Evolutionary conservation across 2,329 filamentous ascomycete genomes (phyloP).

Genomic region (Elsinoe ampelina): DNA sequence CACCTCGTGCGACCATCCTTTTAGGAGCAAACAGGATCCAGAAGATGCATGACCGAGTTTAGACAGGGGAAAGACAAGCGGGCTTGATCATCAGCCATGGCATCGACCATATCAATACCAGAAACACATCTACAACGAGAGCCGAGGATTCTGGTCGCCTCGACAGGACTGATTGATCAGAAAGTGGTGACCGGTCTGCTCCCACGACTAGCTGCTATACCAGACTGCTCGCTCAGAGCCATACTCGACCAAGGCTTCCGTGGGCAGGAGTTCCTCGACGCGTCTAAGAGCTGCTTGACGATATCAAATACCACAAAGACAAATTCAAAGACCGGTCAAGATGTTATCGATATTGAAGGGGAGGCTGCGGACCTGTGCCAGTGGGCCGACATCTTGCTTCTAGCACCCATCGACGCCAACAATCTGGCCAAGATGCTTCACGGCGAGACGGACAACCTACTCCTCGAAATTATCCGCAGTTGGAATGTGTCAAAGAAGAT

Average conservation of each 20-base stretch:
- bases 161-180: conserved; percentile 25
- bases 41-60: background rate
- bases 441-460: conserved; percentile 69
- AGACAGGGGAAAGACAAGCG: background rate
- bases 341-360: conserved; percentile 26
- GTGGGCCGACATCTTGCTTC: conserved; percentile 80
- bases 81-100: background rate
- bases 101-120: conserved; percentile 8
- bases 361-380: conserved; percentile 60
- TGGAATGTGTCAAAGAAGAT: conserved; percentile 85
- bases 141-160: conserved; percentile 29
- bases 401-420: conserved; percentile 77
- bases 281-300: conserved; percentile 25
- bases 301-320: conserved; percentile 23
- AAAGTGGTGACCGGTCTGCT: conserved; percentile 26
- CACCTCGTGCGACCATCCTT: background rate
- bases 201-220: conserved; percentile 24
- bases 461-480: conserved; percentile 70
- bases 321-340: conserved; percentile 17
- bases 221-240: conserved; percentile 27
- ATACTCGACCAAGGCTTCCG: conserved; percentile 27
- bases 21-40: conserved; percentile 1
- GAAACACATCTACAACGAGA: conserved; percentile 15
- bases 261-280: conserved; percentile 26
- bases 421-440: conserved; percentile 79